Evolutionary conservation across 371 early-diverging fungal species (phyloP), one percentile per base, ranked within the genome.

Genomic region (Mortierella sp.): DNA sequence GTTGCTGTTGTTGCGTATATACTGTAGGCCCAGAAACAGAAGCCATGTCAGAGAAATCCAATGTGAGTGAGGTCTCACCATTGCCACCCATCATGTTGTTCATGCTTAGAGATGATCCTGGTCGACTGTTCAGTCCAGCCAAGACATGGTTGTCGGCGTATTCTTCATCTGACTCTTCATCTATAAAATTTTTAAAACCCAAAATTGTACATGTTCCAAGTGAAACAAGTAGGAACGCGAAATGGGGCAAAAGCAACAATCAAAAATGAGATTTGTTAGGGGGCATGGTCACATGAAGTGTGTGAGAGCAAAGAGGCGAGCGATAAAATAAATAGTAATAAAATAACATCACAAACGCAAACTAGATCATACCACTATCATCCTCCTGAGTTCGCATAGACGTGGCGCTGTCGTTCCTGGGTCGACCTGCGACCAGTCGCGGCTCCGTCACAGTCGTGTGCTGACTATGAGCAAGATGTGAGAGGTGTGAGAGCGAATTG

Each of bases 41-140:
- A 8, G 73, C 65, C 66, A 80, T 63, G 16, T 70, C 80, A n/a
- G 80, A 70, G 41, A 80, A 80, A 43, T 75, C 72, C 15, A 75
- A 33, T 9, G 75, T 71, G 48, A 80, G 47, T 4, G 72, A 63
- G 0, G 81, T 80, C 50, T 80, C 81, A 38, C 59, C 58, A 21
- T 67, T 74, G 32, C 81, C 81, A 6, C 81, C 81, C 61, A 71
- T 62, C 58, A 64, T 75, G 69, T 80, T 80, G 63, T 74, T 62
- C 75, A 80, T 80, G 24, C 81, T 80, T 40, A 80, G 32, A 2
- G 81, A 74, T 7, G 81, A 80, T 58, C 81, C 81, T 24, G 81
- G 81, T 36, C 81, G 68, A 16, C 75, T 74, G 57, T 68, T 38
- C 61, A 74, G 64, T 7, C 78, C 78, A 3, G 61, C 64, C 67